Conservation (phyloP, 2,329 filamentous ascomycete species). For the Verticillium nubilum region DNA sequence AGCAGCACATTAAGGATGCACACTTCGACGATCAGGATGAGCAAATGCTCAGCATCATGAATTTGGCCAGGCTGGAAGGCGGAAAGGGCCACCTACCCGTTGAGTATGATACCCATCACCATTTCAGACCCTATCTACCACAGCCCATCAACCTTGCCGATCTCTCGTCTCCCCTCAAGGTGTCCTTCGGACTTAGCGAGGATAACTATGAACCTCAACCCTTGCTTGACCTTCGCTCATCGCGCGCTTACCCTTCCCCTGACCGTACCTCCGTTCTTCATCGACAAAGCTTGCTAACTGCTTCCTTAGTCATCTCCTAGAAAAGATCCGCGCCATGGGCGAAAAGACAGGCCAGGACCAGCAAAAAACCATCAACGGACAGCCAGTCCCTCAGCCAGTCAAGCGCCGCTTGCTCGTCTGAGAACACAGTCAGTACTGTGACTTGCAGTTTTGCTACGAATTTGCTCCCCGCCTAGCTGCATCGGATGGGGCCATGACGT, state of each 20-base stretch:
- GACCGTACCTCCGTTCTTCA: neutral
- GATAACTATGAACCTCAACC: neutral
- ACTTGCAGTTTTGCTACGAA: neutral
- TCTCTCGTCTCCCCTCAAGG: too few relatives aligned
- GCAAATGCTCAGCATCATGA: conserved; percentile 39
- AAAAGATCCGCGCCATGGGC: conserved; percentile 44
- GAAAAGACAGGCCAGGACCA: conserved; percentile 28
- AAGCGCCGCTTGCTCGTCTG: conserved; percentile 38
- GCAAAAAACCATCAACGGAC: conserved; percentile 24
- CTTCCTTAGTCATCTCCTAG: conserved; percentile 46
- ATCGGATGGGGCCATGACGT: neutral
- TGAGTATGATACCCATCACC: conserved; percentile 40
- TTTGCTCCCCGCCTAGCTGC: neutral
- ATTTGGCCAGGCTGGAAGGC: conserved; percentile 52
- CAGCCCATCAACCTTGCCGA: conserved; percentile 15
- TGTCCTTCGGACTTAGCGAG: conserved; percentile 5
- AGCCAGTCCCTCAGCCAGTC: conserved; percentile 34
- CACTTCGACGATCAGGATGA: conserved; percentile 37
- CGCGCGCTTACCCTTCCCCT: neutral
- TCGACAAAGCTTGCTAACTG: conserved; percentile 19
- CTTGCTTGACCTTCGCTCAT: neutral
- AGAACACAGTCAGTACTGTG: conserved; percentile 6
- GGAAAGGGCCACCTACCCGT: conserved; percentile 48
- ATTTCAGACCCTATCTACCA: conserved; percentile 12
- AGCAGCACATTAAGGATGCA: conserved; percentile 52